These are phyloP conservation scores for Theobroma grandiflorum DNA, from an alignment of 441 rosid species.

Conservation along the genomic window DNA sequence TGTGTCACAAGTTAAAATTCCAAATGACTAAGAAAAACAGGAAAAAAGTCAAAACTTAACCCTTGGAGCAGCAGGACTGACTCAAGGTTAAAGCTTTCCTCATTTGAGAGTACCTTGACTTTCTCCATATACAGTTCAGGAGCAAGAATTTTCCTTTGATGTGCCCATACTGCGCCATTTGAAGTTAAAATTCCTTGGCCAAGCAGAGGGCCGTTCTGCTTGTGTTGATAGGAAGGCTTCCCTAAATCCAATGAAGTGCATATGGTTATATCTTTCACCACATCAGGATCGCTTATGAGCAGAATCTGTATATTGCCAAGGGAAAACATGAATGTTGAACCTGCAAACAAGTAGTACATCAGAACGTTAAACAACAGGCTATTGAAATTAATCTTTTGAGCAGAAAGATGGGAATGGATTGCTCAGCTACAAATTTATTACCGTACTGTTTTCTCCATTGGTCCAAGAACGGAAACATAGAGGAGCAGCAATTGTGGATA, in stretches of 20 bases:
- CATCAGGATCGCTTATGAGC: conserved; percentile 38
- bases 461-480: conserved; percentile 45
- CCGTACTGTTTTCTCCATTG: conserved; percentile 54
- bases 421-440: conserved; percentile 3
- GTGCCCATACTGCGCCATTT: conserved; percentile 50
- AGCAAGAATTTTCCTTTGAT: conserved; percentile 57
- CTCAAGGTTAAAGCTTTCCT: background rate
- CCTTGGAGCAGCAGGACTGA: no score
- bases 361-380: background rate
- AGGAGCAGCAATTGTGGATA: conserved; percentile 41
- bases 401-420: background rate
- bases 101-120: conserved; percentile 44
- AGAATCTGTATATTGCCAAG: conserved; percentile 47
- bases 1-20: no score
- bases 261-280: conserved; percentile 46
- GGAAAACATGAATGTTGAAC: conserved; percentile 43
- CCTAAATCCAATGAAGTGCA: conserved; percentile 54
- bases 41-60: no score
- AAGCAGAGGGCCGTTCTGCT: conserved; percentile 16
- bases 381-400: background rate
- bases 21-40: no score
- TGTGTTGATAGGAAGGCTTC: conserved; percentile 36
- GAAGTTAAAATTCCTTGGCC: conserved; percentile 60
- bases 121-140: conserved; percentile 57
- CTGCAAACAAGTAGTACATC: conserved; percentile 23